Evolutionary conservation across 768 basidiomycete species (phyloP).

Genomic region (Boletus tomentosulus): DNA sequence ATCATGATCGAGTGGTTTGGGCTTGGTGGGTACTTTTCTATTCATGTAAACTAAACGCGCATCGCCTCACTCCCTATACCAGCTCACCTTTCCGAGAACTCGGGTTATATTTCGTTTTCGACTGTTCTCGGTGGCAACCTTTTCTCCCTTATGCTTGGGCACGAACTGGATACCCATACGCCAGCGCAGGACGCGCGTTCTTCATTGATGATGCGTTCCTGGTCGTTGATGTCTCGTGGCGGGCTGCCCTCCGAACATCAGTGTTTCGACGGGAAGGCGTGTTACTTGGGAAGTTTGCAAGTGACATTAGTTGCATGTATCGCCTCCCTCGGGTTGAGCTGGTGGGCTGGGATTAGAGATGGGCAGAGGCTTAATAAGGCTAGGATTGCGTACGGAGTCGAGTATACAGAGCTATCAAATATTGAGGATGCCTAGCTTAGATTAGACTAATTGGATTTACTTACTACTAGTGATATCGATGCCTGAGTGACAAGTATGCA

Average conservation of each 20-base stretch:
- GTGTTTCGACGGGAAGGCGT: conserved; percentile 54
- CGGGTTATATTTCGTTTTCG: conserved; percentile 74
- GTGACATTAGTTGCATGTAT: conserved; percentile 39
- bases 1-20: conserved; percentile 89
- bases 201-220: not conserved
- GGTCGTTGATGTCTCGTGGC: conserved; percentile 11
- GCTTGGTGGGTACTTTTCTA: conserved; percentile 49
- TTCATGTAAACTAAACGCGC: not conserved
- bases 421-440: not conserved
- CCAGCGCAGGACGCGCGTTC: conserved; percentile 8
- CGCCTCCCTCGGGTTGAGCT: conserved; percentile 34
- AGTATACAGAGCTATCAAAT: not conserved
- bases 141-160: conserved; percentile 78
- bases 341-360: conserved; percentile 37
- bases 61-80: not conserved
- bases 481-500: too few species aligned
- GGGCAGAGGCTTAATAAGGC: not conserved
- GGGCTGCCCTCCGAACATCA: conserved; percentile 34
- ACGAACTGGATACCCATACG: conserved; percentile 72
- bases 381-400: not conserved
- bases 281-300: conserved; percentile 57
- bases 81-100: conserved; percentile 82
- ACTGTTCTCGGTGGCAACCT: conserved; percentile 76
- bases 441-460: not conserved
- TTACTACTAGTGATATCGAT: too few species aligned